Evolutionary conservation across 106 monocot species (phyloP).

Genomic region (Dendrobium chrysotoxum): DNA sequence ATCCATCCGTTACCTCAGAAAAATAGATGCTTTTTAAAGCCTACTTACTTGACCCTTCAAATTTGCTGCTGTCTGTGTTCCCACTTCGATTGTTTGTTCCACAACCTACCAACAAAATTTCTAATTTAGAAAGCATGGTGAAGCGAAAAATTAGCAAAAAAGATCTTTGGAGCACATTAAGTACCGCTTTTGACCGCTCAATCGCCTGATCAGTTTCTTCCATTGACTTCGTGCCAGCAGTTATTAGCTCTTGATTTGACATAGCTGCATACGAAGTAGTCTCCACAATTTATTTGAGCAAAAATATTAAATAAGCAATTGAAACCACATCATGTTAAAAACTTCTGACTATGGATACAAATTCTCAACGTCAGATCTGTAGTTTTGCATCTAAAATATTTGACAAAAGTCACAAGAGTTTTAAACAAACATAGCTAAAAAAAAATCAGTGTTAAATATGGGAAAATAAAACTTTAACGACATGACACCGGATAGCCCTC

Average conservation of each 20-base stretch:
- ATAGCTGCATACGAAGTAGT: constrained; percentile 41
- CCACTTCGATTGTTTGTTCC: constrained; percentile 91
- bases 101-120: constrained; percentile 58
- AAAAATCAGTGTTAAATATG: too few relatives aligned
- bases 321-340: background rate
- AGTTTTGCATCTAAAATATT: background rate
- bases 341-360: too few relatives aligned
- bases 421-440: too few relatives aligned
- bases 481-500: too few relatives aligned
- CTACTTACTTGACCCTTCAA: constrained; percentile 78
- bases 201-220: constrained; percentile 97
- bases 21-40: background rate
- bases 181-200: constrained; percentile 80
- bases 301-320: background rate
- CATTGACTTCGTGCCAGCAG: constrained; percentile 71
- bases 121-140: background rate
- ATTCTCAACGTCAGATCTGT: too few relatives aligned
- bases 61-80: constrained; percentile 74
- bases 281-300: background rate
- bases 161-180: background rate
- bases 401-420: background rate
- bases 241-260: constrained; percentile 81
- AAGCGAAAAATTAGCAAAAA: background rate
- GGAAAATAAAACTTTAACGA: too few relatives aligned
- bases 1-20: background rate